Evolutionary conservation across 371 early-diverging fungal species (phyloP), one percentile per base, ranked within the genome.

Genomic region (Chytridium lagenaria): DNA sequence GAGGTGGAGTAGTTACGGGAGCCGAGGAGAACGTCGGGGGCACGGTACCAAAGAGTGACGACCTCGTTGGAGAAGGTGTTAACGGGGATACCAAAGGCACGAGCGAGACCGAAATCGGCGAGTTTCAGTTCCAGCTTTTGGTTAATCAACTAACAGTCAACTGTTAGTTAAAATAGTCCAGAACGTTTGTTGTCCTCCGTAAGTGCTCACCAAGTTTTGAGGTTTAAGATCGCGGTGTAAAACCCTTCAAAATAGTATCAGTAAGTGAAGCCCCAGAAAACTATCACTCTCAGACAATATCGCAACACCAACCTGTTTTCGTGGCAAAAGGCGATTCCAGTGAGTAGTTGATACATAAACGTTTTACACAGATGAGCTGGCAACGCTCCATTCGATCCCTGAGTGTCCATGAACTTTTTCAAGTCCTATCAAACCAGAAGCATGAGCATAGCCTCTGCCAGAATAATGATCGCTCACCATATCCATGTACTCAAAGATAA

Each of bases 401-500:
- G 75, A 16, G 65, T 68, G 67, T 81, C 81, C 81, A 97, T 92
- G 80, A 90, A 98, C 78, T 92, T 92, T 79, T 99, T 94, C 72
- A 99, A 86, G 83, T 99, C 99, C 82, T 91, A 91, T 19, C 19
- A 12, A 16, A 10, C 12, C 61, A 61, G 36, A 15, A 15, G 30
- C 61, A 16, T 7, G 5, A 44, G 44, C 44, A 44, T 19, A 44
- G 19, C 44, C 7, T 44, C 44, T 44, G 12, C 44, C 7, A 19
- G 19, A 44, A 19, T 44, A 19, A 44, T 7, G 7, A 7, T 12
- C 23, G 3, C 66, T 37, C 38, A 66, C 66, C 66, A 66, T 66
- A 76, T 98, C 97, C 91, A 99, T 91, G 81, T 89, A 98, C 85
- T 99, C 99, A 86, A 99, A 99, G 33, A 99, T 98, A 31, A 99